Evolutionary conservation across 306 rosid genomes (phyloP), one percentile per base, ranked within the genome.

Genomic region (Phaseolus lunatus): DNA sequence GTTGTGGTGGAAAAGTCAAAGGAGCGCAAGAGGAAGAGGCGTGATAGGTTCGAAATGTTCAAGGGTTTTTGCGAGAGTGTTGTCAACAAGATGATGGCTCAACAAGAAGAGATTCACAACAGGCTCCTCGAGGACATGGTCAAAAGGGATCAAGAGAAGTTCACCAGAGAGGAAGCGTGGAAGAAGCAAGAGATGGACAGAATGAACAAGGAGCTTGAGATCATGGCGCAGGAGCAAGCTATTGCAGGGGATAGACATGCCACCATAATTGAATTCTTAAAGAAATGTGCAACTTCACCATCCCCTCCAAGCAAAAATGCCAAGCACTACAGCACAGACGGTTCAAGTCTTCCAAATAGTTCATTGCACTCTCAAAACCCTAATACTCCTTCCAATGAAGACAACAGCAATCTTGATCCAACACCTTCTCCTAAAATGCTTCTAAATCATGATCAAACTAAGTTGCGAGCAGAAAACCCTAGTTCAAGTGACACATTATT

Each of bases 101-200:
- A 88, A 41, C 98, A 94, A 58, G 98, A 91, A 73, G 89, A 87
- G 39, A 90, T 85, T 78, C 98, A 94, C 80, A 80, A 78, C 6
- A 87, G 80, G 87, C 87, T 94, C 50, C 72, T 94, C 0, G 77
- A 90, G 68, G 90, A 94, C n/a, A 91, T 94, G 93, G 43, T 85
- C 59, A 90, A 67, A 77, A 90, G 97, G 71, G 96, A 91, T 26
- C 74, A 89, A 70, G 98, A 87, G 35, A 94, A 90, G 69, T 14
- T 90, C 10, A 86, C 82, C 1, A 90, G 71, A 61, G 96, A 90
- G 63, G 96, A 94, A 61, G 91, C 82, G n/a, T 89, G 93, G 97
- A 94, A 92, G 86, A 91, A 85, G 74, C 82, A 86, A 81, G 97
- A 91, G 83, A 78, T 80, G 50, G 96, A 91, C 3, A 85, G 81